Conservation (phyloP, 805 yeast species). For the Candida ascalaphidarum region DNA sequence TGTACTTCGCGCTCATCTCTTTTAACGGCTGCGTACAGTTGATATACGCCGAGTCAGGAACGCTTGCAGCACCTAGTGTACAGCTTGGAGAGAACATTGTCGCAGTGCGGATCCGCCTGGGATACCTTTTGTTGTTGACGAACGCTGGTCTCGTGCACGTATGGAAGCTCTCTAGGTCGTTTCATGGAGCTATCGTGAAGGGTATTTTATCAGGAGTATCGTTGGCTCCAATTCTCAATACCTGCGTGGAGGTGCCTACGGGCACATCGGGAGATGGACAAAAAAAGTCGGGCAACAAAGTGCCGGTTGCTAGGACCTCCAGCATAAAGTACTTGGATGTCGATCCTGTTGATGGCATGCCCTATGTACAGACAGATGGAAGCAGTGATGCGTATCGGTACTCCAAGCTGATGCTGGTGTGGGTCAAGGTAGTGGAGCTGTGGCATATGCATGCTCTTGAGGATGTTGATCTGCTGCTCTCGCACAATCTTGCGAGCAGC, state of each 20-base stretch:
- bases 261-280: slow-evolving; percentile 2
- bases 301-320: slow-evolving; percentile 2
- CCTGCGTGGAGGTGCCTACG: slow-evolving; percentile 8
- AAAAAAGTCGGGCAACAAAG: not conserved
- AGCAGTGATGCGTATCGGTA: slow-evolving; percentile 32
- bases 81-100: slow-evolving; percentile 44
- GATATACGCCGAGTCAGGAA: slow-evolving; percentile 35
- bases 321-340: slow-evolving; percentile 23
- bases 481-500: not conserved
- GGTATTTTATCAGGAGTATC: slow-evolving; percentile 36
- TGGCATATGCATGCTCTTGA: slow-evolving; percentile 22
- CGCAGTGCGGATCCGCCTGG: slow-evolving; percentile 22
- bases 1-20: slow-evolving; percentile 47
- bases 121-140: slow-evolving; percentile 36
- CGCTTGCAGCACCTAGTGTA: slow-evolving; percentile 36
- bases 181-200: slow-evolving; percentile 9
- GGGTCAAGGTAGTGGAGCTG: slow-evolving; percentile 43
- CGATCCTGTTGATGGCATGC: slow-evolving; percentile 26
- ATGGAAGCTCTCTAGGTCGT: slow-evolving; percentile 34
- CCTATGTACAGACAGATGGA: slow-evolving; percentile 30
- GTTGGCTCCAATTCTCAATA: slow-evolving; percentile 41
- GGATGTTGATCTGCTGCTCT: slow-evolving; percentile 1
- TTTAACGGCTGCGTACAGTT: slow-evolving; percentile 49
- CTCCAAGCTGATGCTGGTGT: slow-evolving; percentile 30
- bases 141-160: slow-evolving; percentile 41